A percentile compares a stretch with the other conserved stretches of the same genome.
These are phyloP conservation scores for Botryobasidium botryosum DNA, from an alignment of 768 basidiomycete genomes.

Conservation along the genomic window DNA sequence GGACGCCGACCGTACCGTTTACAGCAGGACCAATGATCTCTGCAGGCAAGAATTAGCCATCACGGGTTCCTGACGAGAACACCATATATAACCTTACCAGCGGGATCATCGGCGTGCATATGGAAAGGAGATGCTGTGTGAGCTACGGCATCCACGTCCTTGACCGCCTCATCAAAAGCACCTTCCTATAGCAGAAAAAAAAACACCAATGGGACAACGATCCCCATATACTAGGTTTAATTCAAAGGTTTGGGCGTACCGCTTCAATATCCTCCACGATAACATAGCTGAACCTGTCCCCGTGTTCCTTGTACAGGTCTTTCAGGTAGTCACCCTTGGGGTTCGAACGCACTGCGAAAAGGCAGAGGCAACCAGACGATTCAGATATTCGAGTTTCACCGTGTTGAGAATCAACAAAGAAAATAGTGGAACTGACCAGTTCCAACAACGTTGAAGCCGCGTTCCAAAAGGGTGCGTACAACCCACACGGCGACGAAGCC, in stretches of 20 bases:
- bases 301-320: constrained; percentile 35
- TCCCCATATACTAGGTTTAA: background rate
- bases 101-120: constrained; percentile 13
- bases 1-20: constrained; percentile 21
- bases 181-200: constrained; percentile 8
- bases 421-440: too few species aligned
- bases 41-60: background rate
- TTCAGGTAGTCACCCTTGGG: constrained; percentile 43
- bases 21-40: constrained; percentile 24
- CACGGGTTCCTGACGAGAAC: background rate
- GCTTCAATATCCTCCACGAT: constrained; percentile 47
- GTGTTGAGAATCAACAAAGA: too few species aligned
- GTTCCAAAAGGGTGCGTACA: constrained; percentile 6
- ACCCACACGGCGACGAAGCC: constrained; percentile 9
- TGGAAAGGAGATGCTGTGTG: constrained; percentile 20
- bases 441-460: constrained; percentile 9
- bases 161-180: constrained; percentile 27
- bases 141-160: constrained; percentile 23
- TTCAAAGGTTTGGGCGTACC: background rate
- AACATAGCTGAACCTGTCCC: constrained; percentile 42
- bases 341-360: constrained; percentile 44
- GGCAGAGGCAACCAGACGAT: constrained; percentile 42
- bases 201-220: background rate
- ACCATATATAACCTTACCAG: constrained; percentile 1
- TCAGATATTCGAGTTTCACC: too few species aligned